Evolutionary conservation across 768 basidiomycete genomes (phyloP).

Genomic region (Calocera viscosa): DNA sequence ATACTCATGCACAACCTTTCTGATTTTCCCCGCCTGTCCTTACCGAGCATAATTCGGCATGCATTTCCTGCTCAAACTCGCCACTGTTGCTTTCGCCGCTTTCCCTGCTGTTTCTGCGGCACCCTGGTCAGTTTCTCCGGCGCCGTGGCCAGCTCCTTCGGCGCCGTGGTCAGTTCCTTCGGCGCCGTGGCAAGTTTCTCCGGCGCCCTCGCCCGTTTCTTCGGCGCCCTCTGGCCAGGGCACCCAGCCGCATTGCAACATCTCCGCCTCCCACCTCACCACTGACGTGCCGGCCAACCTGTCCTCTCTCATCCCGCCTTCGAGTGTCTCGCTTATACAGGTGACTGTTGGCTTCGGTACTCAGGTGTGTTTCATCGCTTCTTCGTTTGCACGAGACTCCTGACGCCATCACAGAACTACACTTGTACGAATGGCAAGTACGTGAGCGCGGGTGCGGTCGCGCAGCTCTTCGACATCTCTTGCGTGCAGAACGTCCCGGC

Average conservation of each 20-base stretch:
- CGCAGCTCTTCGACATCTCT: conserved; percentile 44
- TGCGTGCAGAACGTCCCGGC: conserved; percentile 29
- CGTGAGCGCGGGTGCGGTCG: conserved; percentile 27
- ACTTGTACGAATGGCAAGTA: not conserved
- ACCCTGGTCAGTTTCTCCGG: too few species aligned
- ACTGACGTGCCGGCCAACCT: not conserved
- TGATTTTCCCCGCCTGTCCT: not conserved
- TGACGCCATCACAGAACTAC: not conserved
- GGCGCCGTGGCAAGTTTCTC: too few species aligned
- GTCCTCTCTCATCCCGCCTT: not conserved
- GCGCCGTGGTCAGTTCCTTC: too few species aligned
- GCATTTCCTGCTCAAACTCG: not conserved
- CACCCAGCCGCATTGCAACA: not conserved
- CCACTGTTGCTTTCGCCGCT: not conserved
- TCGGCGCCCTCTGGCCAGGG: not conserved
- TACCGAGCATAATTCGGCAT: not conserved
- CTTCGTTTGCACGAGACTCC: not conserved
- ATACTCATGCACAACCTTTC: not conserved
- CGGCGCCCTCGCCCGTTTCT: too few species aligned
- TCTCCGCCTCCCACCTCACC: not conserved
- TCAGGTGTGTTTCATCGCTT: not conserved
- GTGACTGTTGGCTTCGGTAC: not conserved
- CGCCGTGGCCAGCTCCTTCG: too few species aligned
- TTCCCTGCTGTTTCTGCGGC: not conserved
- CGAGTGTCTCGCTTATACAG: not conserved